Evolutionary conservation across 2,329 filamentous ascomycete species (phyloP).

Genomic region (Colletotrichum sp.): DNA sequence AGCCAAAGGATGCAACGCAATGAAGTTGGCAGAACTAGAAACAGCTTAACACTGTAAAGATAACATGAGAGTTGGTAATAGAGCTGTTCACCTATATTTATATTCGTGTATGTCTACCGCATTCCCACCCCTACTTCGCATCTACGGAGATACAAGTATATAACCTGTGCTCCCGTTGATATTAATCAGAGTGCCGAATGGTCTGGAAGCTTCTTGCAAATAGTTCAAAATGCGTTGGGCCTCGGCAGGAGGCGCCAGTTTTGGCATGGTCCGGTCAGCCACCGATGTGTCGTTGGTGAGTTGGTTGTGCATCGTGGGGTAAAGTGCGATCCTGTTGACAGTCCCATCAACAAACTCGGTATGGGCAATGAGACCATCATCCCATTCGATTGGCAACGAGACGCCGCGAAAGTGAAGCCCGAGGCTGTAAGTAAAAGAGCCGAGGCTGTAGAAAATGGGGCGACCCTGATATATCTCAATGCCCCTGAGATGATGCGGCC

Average conservation of each 20-base stretch:
- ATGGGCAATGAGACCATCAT: not conserved
- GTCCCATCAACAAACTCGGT: not conserved
- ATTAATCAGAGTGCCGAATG: fast-evolving
- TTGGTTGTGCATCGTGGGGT: not conserved
- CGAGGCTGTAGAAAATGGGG: not conserved
- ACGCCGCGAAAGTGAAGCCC: not conserved
- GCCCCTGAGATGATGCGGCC: not conserved
- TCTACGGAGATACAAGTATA: not conserved
- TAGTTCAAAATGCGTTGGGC: not conserved
- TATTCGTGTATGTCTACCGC: fast-evolving
- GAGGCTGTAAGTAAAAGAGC: not conserved
- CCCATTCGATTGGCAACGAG: not conserved
- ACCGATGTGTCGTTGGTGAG: not conserved
- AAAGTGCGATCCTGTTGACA: not conserved
- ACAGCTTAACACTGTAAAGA: fast-evolving
- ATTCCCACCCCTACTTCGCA: not conserved
- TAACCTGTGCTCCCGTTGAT: not conserved
- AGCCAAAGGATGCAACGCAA: not conserved
- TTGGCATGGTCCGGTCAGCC: not conserved
- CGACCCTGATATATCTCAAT: not conserved
- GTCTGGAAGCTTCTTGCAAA: not conserved
- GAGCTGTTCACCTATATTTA: fast-evolving
- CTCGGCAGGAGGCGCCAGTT: not conserved
- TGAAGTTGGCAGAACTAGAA: fast-evolving
- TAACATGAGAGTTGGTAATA: too few species aligned